These are phyloP conservation scores for Camellia japonica DNA, from an alignment of 148 eudicot genomes.

Conservation along the genomic window DNA sequence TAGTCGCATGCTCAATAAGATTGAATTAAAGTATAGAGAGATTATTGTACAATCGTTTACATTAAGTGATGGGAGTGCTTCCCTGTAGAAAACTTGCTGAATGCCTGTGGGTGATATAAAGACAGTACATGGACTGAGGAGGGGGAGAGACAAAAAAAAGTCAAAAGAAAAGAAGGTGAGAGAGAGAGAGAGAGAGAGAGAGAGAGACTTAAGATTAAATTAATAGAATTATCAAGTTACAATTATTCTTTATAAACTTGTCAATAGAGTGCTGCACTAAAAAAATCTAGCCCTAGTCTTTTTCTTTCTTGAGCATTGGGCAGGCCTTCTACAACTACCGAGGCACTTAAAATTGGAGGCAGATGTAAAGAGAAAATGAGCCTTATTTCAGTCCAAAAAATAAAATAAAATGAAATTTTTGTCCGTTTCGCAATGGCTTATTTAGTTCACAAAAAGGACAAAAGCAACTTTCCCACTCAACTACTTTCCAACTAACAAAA, in stretches of 20 bases:
- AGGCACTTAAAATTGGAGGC: background rate
- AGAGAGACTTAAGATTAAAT: background rate
- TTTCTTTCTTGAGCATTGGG: background rate
- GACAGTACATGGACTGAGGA: background rate
- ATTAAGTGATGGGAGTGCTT: background rate
- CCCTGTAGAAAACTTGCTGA: background rate
- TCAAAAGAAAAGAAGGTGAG: background rate
- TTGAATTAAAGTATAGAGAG: background rate
- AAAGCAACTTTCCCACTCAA: too few species aligned
- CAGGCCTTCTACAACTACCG: background rate
- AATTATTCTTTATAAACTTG: background rate
- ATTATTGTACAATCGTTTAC: background rate
- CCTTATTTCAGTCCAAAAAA: too few species aligned
- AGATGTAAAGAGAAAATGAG: background rate
- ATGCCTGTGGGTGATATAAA: background rate
- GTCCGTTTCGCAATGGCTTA: too few species aligned
- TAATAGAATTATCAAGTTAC: background rate
- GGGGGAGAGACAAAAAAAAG: background rate
- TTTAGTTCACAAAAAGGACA: too few species aligned
- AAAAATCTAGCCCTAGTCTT: background rate
- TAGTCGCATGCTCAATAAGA: background rate
- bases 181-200: background rate
- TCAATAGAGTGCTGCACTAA: background rate
- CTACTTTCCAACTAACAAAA: too few species aligned
- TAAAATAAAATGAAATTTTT: too few species aligned